A percentile compares a stretch with the other conserved stretches of the same genome.
Conservation (phyloP, 169 alveolate species). For the Babesia divergens region DNA sequence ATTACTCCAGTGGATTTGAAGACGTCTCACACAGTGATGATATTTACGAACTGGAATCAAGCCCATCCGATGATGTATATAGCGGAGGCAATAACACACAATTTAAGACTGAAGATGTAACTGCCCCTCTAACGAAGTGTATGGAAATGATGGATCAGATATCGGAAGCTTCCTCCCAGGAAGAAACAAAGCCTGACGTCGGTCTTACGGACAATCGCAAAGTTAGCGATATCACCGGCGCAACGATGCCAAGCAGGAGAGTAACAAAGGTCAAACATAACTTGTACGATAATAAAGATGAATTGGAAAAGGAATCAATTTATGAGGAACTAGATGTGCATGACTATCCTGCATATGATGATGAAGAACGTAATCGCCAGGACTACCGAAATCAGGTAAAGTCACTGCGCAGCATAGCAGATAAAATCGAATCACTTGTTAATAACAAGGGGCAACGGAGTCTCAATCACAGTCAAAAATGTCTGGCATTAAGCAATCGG, state of each 20-base stretch:
- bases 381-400: background rate
- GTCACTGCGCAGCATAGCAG: conserved; percentile 11
- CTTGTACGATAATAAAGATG: background rate
- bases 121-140: too few species aligned
- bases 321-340: background rate
- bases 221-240: too few species aligned
- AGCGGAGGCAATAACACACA: too few species aligned
- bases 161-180: too few species aligned
- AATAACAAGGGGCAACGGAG: background rate
- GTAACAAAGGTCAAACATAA: background rate
- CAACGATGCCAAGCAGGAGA: background rate
- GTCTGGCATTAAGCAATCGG: background rate
- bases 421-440: background rate
- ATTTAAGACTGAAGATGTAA: too few species aligned
- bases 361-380: background rate
- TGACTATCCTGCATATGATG: background rate
- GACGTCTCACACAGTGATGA: too few species aligned
- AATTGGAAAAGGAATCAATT: background rate
- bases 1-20: too few species aligned
- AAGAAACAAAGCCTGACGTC: too few species aligned
- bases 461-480: background rate
- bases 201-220: too few species aligned
- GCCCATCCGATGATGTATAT: too few species aligned
- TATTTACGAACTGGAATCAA: too few species aligned
- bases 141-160: too few species aligned